Base-by-base conservation (phyloP, 73 alveolate species). In the Halteria grandinella region DNA sequence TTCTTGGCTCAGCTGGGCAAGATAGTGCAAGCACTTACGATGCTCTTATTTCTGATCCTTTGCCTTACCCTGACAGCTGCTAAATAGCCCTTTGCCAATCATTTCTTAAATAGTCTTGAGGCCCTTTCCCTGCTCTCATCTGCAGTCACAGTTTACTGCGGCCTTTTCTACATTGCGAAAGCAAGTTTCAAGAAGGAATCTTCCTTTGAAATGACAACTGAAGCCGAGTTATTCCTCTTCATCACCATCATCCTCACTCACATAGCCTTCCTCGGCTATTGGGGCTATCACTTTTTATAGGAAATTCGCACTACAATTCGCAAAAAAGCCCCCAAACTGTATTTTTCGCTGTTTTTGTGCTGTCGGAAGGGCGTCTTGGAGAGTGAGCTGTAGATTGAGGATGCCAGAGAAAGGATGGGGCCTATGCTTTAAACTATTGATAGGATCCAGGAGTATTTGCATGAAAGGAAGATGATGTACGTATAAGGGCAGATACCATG, bases 21-120 rank as follows among this genome's bases (percentile, higher is more conserved):
- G 62, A 21, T 27, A 55, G n/a, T 55, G 14, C 80, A 71, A 44
- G 85, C 85, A 7, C 18, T 71, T 33, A 54, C 80, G 6, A 63
- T 64, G 0, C 14, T 64, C n/a, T n/a, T 64, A 20, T 48, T 64
- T 27, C 48, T 64, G 0, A 48, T 45, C 12, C 12, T 64, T 12
- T 40, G 70, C 28, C 15, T 64, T 34, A 36, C 47, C 0, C 0
- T 64, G 0, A 48, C 39, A 14, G 25, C 63, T 44, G 10, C 8
- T 34, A 40, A 64, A 32, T 23, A 64, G 48, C 80, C 80, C 0
- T 64, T 39, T 48, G 69, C 31, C 28, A 28, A 53, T 0, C 28
- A 17, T 24, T 21, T 10, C 17, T 3, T 64, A 23, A 64, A 64
- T 53, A 27, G 27, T 15, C 18, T 64, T 20, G 80, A 64, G 28